A percentile compares a stretch with the other conserved stretches of the same genome.
phyloP scores from a whole-genome alignment of 768 basidiomycete species.

The Chalciporus pseudorubinellus region DNA sequence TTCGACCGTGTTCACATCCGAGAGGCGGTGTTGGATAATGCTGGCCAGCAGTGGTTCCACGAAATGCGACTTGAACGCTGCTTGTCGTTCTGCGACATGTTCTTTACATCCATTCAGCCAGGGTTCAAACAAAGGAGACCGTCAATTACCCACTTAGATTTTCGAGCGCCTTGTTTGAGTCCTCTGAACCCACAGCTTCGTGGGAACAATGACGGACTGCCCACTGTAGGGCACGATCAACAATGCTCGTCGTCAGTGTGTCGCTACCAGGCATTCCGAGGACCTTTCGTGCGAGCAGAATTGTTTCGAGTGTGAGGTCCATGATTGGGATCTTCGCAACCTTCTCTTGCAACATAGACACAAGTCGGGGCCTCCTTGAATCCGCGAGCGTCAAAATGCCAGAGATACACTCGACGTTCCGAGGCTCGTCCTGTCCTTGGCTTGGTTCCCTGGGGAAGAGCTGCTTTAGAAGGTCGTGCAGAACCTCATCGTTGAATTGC shows the following conservation, averaged over 20 bases:
- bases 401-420: conserved; percentile 26
- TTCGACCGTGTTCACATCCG: conserved; percentile 38
- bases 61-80: conserved; percentile 47
- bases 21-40: conserved; percentile 59
- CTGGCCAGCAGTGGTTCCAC: conserved; percentile 71
- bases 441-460: conserved; percentile 12
- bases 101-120: conserved; percentile 9
- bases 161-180: conserved; percentile 24
- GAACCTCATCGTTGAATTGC: conserved; percentile 22
- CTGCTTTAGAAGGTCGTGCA: conserved; percentile 31
- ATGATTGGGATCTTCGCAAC: conserved; percentile 26
- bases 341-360: conserved; percentile 23
- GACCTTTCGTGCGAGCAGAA: conserved; percentile 34
- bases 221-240: conserved; percentile 53
- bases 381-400: conserved; percentile 29
- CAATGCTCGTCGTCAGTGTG: conserved; percentile 30
- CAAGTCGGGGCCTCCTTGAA: conserved; percentile 17
- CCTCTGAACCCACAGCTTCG: conserved; percentile 27
- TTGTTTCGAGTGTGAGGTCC: conserved; percentile 25
- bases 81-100: conserved; percentile 8
- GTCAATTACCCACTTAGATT: conserved; percentile 37
- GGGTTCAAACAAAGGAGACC: not conserved
- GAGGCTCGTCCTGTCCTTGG: too few species aligned
- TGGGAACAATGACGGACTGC: conserved; percentile 46
- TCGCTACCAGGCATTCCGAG: conserved; percentile 21